Base-by-base conservation (phyloP, 805 yeast species). In the Starmerella scarabaei region DNA sequence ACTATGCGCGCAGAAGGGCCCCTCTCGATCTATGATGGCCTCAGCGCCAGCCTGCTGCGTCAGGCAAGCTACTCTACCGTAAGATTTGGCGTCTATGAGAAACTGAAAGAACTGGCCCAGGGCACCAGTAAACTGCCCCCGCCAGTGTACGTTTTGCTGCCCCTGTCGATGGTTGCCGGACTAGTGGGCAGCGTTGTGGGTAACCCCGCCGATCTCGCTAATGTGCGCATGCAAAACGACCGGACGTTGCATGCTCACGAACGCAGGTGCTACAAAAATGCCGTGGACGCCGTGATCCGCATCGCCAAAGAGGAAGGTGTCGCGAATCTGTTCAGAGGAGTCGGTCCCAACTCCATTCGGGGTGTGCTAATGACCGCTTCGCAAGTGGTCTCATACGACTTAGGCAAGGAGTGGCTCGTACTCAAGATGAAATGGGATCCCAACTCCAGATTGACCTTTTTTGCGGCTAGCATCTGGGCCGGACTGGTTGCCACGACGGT, bases 201-300 rank as follows among this genome's bases (percentile, higher is more conserved):
- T 18, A 83, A 83, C 55, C 93, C 94, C 3, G 75, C 91, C 1
- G 94, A 83, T 56, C 79, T 83, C 12, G 84, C 81, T 29, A 83
- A 83, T 51, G 80, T 83, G 47, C 71, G 94, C 61, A 83, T 83
- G 94, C 94, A 83, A 58, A 83, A 83, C 57, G 94, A 83, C 54
- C 73, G 79, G 5, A 63, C 85, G 0, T 64, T 80, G 43, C 81
- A 85, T 4, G 41, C 60, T 4, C 75, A 66, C 2, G 67, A 75
- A 49, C 69, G 85, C 56, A 69, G 94, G 57, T 73, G 79, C 54
- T 83, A 84, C 57, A 66, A 67, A 37, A 76, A 84, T 58, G 93
- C 91, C 0, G 52, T 83, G 29, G 86, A 83, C 56, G 94, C 94
- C 14, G 59, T 84, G 23, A 53, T 56, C 38, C 68, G 77, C 48